Evolutionary conservation across 306 rosid genomes (phyloP).

Genomic region (Cucurbita moschata): DNA sequence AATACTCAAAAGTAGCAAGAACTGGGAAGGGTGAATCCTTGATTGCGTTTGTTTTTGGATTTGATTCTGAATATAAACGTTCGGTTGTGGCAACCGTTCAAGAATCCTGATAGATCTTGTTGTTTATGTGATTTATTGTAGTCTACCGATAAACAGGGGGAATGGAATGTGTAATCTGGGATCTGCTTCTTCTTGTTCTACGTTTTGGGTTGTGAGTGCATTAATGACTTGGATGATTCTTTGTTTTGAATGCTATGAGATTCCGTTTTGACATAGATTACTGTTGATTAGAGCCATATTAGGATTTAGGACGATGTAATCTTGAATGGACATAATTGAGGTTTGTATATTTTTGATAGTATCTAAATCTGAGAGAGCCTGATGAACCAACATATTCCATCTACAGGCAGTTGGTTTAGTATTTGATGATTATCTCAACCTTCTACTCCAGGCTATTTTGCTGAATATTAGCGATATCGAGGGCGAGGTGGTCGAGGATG

Average conservation of each 20-base stretch:
- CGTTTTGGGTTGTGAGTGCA: not conserved
- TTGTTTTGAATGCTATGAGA: not conserved
- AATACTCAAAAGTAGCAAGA: not conserved
- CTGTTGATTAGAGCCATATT: not conserved
- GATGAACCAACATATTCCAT: not conserved
- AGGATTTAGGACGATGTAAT: not conserved
- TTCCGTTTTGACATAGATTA: not conserved
- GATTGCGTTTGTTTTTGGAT: not conserved
- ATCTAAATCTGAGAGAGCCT: not conserved
- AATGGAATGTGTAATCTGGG: not conserved
- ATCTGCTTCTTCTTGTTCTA: not conserved
- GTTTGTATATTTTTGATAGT: not conserved
- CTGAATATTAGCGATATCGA: conserved; percentile 7
- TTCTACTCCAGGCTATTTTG: conserved; percentile 4
- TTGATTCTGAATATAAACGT: not conserved
- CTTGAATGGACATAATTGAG: not conserved
- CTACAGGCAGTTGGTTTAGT: conserved; percentile 21
- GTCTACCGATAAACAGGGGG: not conserved
- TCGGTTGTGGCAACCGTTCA: not conserved
- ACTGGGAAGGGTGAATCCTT: not conserved
- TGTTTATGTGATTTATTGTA: not conserved
- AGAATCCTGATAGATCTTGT: not conserved
- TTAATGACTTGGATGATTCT: not conserved
- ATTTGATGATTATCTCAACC: conserved; percentile 21
- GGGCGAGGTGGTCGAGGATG: conserved; percentile 27